Conservation (phyloP, 2,329 filamentous ascomycete species). For the Biscogniauxia sp. region DNA sequence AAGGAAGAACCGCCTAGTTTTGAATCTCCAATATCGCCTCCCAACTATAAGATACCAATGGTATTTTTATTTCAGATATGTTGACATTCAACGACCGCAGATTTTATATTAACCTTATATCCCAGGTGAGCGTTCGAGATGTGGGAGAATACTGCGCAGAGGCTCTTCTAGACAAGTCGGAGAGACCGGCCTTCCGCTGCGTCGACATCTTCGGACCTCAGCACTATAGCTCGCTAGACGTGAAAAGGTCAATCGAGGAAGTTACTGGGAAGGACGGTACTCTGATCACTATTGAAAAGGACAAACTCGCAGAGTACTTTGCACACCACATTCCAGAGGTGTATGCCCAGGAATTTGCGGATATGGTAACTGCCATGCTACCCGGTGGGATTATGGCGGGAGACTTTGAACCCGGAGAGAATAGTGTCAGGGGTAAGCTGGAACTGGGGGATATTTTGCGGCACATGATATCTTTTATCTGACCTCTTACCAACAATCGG, state of each 20-base stretch:
- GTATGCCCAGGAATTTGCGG: slow-evolving; percentile 28
- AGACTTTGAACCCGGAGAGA: slow-evolving; percentile 24
- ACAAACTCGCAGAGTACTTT: slow-evolving; percentile 26
- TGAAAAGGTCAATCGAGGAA: slow-evolving; percentile 28
- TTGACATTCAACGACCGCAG: neutral
- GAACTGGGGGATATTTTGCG: slow-evolving; percentile 18
- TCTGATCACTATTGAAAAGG: slow-evolving; percentile 22
- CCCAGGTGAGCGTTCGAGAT: slow-evolving; percentile 32
- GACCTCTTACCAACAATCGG: too few relatives aligned
- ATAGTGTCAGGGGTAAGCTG: slow-evolving; percentile 23
- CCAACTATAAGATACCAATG: slow-evolving; percentile 33
- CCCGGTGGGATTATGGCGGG: slow-evolving; percentile 26
- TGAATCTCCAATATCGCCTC: slow-evolving; percentile 28
- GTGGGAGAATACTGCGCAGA: slow-evolving; percentile 27
- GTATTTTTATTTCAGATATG: slow-evolving; percentile 16
- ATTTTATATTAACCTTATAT: neutral
- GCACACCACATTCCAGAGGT: slow-evolving; percentile 19
- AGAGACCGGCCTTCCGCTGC: slow-evolving; percentile 12
- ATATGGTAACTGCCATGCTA: slow-evolving; percentile 26
- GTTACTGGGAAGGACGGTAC: slow-evolving; percentile 26
- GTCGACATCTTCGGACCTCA: slow-evolving; percentile 31
- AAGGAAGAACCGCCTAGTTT: slow-evolving; percentile 23
- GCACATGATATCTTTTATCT: neutral
- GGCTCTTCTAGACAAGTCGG: slow-evolving; percentile 17
- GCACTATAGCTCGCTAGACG: slow-evolving; percentile 28